A percentile compares a stretch with the other conserved stretches of the same genome.
Conservation (phyloP, 2,329 filamentous ascomycete species). For the Fusarium virguliforme region DNA sequence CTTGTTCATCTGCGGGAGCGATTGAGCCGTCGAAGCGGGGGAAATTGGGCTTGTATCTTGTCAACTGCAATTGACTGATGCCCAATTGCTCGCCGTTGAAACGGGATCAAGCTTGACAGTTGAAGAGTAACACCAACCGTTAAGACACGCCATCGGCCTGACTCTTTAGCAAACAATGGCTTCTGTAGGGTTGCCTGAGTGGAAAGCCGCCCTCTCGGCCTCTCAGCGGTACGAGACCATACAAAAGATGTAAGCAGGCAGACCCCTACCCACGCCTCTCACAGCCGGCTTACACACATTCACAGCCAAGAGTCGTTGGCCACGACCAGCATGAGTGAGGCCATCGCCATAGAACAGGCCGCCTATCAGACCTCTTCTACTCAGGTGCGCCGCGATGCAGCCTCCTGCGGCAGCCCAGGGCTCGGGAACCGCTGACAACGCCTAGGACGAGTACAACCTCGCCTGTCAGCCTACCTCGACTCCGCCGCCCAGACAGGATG, state of each 20-base stretch:
- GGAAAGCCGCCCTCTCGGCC: conserved; percentile 70
- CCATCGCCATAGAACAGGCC: conserved; percentile 77
- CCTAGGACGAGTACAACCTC: conserved; percentile 72
- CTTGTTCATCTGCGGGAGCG: conserved; percentile 13
- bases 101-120: not conserved
- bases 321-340: conserved; percentile 59
- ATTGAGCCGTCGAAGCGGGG: conserved; percentile 19
- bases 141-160: not conserved
- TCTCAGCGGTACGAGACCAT: conserved; percentile 76
- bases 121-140: conserved; percentile 6
- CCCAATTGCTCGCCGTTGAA: conserved; percentile 21
- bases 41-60: conserved; percentile 19
- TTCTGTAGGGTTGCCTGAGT: conserved; percentile 54
- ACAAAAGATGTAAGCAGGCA: conserved; percentile 61
- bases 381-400: conserved; percentile 64
- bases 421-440: conserved; percentile 47
- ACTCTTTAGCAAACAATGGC: conserved; percentile 29
- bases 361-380: conserved; percentile 73
- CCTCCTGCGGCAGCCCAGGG: conserved; percentile 27
- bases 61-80: conserved; percentile 25
- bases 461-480: conserved; percentile 55
- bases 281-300: conserved; percentile 14
- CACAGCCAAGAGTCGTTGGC: conserved; percentile 53
- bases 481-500: conserved; percentile 23
- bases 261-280: not conserved